These are phyloP conservation scores for Entomortierella chlamydospora DNA, from an alignment of 192 early-diverging fungal genomes.

Conservation along the genomic window DNA sequence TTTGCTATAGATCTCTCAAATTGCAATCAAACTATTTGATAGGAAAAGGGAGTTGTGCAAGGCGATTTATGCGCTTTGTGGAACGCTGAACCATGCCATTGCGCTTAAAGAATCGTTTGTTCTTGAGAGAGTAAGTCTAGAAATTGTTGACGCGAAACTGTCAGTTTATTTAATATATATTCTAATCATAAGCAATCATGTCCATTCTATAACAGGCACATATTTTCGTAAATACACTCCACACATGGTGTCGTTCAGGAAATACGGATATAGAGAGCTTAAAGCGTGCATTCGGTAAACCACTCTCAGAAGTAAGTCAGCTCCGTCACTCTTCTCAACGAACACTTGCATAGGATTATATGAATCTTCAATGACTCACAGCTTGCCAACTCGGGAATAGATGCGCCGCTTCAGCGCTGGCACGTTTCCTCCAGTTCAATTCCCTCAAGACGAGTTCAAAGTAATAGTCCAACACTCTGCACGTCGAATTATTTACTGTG, in stretches of 20 bases:
- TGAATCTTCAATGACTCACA: neutral
- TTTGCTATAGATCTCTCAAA: neutral
- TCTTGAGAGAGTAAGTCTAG: slow-evolving; percentile 36
- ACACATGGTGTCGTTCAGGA: slow-evolving; percentile 21
- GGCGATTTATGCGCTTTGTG: slow-evolving; percentile 38
- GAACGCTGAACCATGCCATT: slow-evolving; percentile 40
- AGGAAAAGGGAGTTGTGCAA: slow-evolving; percentile 45
- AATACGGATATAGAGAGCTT: slow-evolving; percentile 8
- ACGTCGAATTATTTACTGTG: no score
- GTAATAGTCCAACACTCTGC: neutral
- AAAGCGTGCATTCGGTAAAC: slow-evolving; percentile 12
- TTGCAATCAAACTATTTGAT: slow-evolving; percentile 24
- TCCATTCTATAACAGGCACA: slow-evolving; percentile 39
- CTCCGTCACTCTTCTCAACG: no score
- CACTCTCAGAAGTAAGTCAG: slow-evolving; percentile 15
- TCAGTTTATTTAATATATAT: no score
- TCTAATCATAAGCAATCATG: no score
- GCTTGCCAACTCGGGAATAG: slow-evolving; percentile 1
- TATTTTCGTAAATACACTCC: slow-evolving; percentile 25
- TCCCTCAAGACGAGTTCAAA: slow-evolving; percentile 41
- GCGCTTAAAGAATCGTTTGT: slow-evolving; percentile 40
- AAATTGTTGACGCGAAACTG: no score
- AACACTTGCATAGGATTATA: neutral
- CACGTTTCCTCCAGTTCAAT: slow-evolving; percentile 42
- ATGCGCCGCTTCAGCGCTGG: slow-evolving; percentile 15